phyloP scores from a whole-genome alignment of 495 filamentous ascomycete species.

The Podospora sp. region DNA sequence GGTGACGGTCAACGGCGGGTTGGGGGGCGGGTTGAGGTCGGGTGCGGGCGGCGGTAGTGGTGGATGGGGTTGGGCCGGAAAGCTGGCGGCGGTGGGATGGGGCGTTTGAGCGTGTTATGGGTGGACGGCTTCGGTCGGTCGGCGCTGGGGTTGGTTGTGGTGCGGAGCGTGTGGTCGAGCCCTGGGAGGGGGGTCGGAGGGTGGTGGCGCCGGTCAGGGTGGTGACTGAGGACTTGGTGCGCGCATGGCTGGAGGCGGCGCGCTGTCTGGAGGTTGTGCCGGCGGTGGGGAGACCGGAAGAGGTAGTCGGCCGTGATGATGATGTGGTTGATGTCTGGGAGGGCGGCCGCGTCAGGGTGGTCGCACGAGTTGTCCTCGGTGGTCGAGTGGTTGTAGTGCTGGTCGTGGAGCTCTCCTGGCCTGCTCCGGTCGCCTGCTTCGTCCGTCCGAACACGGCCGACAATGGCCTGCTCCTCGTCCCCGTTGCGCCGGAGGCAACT shows the following conservation, averaged over 20 bases:
- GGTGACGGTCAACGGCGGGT: conserved; percentile 33
- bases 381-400: conserved; percentile 11
- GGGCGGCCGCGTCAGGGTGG: conserved; percentile 9
- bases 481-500: conserved; percentile 12
- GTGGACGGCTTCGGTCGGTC: conserved; percentile 27
- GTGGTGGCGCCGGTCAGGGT: conserved; percentile 45
- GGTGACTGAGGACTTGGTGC: conserved; percentile 48
- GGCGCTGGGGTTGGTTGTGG: conserved; percentile 29
- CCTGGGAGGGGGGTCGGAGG: conserved; percentile 45
- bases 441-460: conserved; percentile 22
- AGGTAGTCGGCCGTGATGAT: conserved; percentile 28
- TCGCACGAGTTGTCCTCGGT: conserved; percentile 12
- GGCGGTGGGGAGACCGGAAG: conserved; percentile 24
- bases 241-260: conserved; percentile 25
- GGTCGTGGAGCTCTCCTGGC: background rate
- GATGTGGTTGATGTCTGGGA: conserved; percentile 25
- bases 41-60: conserved; percentile 25
- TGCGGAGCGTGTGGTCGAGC: conserved; percentile 29
- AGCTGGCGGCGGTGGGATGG: conserved; percentile 17
- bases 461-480: conserved; percentile 17
- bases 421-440: background rate
- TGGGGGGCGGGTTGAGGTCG: conserved; percentile 16
- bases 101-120: conserved; percentile 15
- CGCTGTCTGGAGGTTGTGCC: conserved; percentile 12
- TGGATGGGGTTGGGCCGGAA: conserved; percentile 14